Percentiles rank a stretch among this genome's conserved stretches.
Conservation (phyloP, 2,329 filamentous ascomycete genomes). For the Hyphodiscus sp. region DNA sequence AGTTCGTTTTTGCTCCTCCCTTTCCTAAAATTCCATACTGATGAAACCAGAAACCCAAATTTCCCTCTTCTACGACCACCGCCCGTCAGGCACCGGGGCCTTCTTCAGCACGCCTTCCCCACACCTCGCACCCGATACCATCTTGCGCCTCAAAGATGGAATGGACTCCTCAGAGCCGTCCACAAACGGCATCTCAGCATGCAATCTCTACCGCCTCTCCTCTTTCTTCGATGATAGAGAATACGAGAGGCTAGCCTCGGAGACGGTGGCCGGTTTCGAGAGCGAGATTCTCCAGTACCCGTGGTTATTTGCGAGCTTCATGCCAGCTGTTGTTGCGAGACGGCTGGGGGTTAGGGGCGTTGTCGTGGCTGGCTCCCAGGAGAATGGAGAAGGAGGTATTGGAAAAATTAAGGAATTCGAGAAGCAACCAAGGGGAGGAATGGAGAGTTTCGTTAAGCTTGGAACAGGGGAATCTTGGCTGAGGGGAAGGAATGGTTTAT, state of each 20-base stretch:
- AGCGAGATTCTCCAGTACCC: constrained; percentile 89
- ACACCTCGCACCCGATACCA: constrained; percentile 52
- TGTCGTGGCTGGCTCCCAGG: constrained; percentile 37
- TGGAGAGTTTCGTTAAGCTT: constrained; percentile 22
- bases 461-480: constrained; percentile 37
- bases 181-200: constrained; percentile 79
- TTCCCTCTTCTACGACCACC: constrained; percentile 66
- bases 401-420: constrained; percentile 30
- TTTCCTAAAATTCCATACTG: constrained; percentile 3
- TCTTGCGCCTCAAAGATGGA: constrained; percentile 87
- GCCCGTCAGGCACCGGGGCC: constrained; percentile 34
- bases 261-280: constrained; percentile 80
- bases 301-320: constrained; percentile 79
- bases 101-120: constrained; percentile 66
- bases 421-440: constrained; percentile 23
- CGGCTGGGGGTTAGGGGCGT: constrained; percentile 58
- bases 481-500: constrained; percentile 40
- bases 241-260: constrained; percentile 59
- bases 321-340: constrained; percentile 68
- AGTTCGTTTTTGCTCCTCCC: constrained; percentile 36
- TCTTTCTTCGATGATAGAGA: constrained; percentile 58
- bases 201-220: constrained; percentile 78
- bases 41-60: constrained; percentile 59
- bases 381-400: constrained; percentile 10
- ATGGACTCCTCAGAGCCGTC: constrained; percentile 92